Evolutionary conservation across 2,329 filamentous ascomycete species (phyloP), one percentile per base, ranked within the genome.

Genomic region (Pyrenophora tritici-repentis): DNA sequence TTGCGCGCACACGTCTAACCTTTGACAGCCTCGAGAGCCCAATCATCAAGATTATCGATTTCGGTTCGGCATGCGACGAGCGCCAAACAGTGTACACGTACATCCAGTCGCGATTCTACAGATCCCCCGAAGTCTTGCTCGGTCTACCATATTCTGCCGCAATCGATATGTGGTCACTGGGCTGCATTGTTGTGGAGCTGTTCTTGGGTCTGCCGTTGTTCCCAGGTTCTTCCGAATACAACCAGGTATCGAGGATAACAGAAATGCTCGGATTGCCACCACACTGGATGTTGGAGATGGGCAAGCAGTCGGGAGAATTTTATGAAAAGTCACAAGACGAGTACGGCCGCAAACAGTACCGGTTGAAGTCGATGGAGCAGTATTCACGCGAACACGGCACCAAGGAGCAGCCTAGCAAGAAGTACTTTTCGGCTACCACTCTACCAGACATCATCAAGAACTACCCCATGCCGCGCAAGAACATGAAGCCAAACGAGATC

Each of bases 31-130:
- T 99, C 35, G 94, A 99, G 74, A 97, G 93, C 67, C 94, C 94
- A 3, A 97, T 99, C 62, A 99, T 99, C 82, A 99, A 99, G 75
- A 97, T 99, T 68, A 99, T 99, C 73, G 94, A 99, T 81, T 99
- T 99, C 71, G 94, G 94, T 36, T 99, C 94, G 32, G 94, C 94
- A 12, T 99, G 94, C 74, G 94, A 99, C 73, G 94, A 99, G 76
- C 87, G 94, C 42, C 94, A 99, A 73, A 99, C 94, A 0, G 94
- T 99, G 22, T 99, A 99, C 74, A 99, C 94, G 5, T 99, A 99
- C 73, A 99, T 99, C 55, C 94, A 99, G 74, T 99, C 94, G 8
- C 84, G 94, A 64, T 99, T 99, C 76, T 99, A 99, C 76, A 87
- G 94, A 58, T 99, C 94, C 0, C 94, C 94, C 1, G 94, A 99